Evolutionary conservation across 2,329 filamentous ascomycete genomes (phyloP), one percentile per base, ranked within the genome.

Genomic region (Aureobasidium mangrovei): DNA sequence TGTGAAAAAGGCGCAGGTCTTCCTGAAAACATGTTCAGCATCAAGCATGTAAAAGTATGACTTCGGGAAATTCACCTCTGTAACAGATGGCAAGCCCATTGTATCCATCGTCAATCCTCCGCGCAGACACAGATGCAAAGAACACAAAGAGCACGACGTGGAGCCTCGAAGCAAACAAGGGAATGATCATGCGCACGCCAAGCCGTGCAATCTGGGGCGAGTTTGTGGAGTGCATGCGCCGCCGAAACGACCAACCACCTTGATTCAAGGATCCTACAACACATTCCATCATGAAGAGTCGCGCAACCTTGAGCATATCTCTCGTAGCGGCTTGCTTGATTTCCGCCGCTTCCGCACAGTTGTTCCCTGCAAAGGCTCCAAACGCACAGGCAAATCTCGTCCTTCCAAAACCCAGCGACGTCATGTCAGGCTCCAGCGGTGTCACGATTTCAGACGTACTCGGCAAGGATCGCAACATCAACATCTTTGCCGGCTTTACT

Each of bases 401-500:
- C 29, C 35, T 35, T 31, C 48, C 53, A 33, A 38, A 42, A 7
- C 45, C 53, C 27, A 47, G 43, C 36, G 40, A 55, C 43, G 55
- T 52, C 49, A 53, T 58, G 33, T 47, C 59, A 35, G 54, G 43
- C 36, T 33, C 24, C 24, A 54, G 59, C 60, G 68, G 66, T 31
- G 79, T 91, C 32, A 81, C 88, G 57, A 81, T 97, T 54, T 86
- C 85, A 40, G 91, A 97, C 69, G 84, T 95, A 33, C 83, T 96
- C 60, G 85, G 86, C 38, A 84, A 84, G 60, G 83, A 88, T 54
- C 83, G 86, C 61, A 80, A 77, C 57, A 86, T 95, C 66, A 90
- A 88, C 59, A 84, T 91, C 61, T 97, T 96, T 70, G 86, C 88
- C 31, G 83, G 83, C 40, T 82, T 95, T 64, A 84, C 85, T 4